Percentiles rank a stretch among this genome's conserved stretches.
phyloP scores from a whole-genome alignment of 371 early-diverging fungal genomes.

The Sporodiniella umbellata region DNA sequence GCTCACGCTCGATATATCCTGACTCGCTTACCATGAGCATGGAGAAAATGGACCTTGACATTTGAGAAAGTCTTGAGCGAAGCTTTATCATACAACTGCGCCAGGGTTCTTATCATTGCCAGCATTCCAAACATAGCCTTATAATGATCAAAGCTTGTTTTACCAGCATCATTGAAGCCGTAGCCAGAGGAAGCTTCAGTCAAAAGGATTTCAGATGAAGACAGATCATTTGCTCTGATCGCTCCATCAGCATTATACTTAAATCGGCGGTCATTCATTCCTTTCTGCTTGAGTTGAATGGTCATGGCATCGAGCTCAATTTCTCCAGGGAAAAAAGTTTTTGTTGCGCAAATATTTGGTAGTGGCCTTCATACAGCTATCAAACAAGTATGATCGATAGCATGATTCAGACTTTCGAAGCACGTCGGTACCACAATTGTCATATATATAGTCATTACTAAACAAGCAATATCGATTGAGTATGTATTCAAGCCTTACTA shows the following conservation, averaged over 20 bases:
- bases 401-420: conserved; percentile 21
- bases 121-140: conserved; percentile 31
- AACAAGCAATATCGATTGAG: conserved; percentile 14
- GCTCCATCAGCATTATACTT: conserved; percentile 24
- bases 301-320: conserved; percentile 22
- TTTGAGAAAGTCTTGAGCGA: conserved; percentile 25
- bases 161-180: conserved; percentile 10
- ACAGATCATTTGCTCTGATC: conserved; percentile 13
- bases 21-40: conserved; percentile 27
- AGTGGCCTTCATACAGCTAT: conserved; percentile 16
- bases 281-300: conserved; percentile 16
- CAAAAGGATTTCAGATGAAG: conserved; percentile 19
- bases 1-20: conserved; percentile 9
- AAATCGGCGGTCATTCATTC: conserved; percentile 18
- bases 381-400: conserved; percentile 26
- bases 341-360: conserved; percentile 19
- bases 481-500: conserved; percentile 19
- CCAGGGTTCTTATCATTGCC: conserved; percentile 28
- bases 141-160: conserved; percentile 21
- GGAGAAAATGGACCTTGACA: conserved; percentile 23
- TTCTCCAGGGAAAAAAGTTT: conserved; percentile 25
- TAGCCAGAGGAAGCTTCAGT: conserved; percentile 21
- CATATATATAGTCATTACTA: conserved; percentile 21
- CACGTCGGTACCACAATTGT: conserved; percentile 12
- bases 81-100: conserved; percentile 18